Conservation (phyloP, 371 early-diverging fungal species). For the Capillidium heterosporum region DNA sequence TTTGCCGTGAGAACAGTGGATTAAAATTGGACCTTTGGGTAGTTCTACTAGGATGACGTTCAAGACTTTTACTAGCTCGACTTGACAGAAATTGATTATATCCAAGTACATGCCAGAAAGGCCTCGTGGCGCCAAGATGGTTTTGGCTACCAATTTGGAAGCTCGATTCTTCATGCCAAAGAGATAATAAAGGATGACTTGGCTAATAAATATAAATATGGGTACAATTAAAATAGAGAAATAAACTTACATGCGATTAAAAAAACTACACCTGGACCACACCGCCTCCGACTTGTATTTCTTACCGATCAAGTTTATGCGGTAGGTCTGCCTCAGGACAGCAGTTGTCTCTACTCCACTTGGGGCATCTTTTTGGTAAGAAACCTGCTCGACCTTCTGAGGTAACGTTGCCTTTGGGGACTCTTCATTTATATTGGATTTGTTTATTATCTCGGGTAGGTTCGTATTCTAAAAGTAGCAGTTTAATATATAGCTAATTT, state of each 20-base stretch:
- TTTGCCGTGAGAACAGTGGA: slow-evolving; percentile 81
- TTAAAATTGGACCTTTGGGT: slow-evolving; percentile 27
- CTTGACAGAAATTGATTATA: neutral
- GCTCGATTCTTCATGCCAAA: neutral
- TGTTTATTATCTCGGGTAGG: neutral
- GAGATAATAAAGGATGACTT: neutral
- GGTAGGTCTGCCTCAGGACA: neutral
- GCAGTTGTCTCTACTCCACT: neutral
- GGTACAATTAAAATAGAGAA: neutral
- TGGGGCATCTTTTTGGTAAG: neutral
- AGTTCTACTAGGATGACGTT: neutral
- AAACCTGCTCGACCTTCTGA: too few relatives aligned
- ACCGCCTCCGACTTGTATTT: neutral
- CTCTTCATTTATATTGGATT: neutral
- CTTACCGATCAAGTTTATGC: neutral
- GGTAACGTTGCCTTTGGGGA: neutral
- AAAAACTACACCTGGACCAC: neutral
- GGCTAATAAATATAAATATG: neutral
- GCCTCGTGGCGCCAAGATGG: neutral
- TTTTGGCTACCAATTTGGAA: neutral
- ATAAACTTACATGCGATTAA: neutral
- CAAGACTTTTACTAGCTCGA: neutral
- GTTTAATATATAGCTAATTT: neutral
- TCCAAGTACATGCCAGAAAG: neutral
- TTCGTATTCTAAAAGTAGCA: neutral